Conservation (phyloP, 768 basidiomycete genomes). For the Russula lepida region DNA sequence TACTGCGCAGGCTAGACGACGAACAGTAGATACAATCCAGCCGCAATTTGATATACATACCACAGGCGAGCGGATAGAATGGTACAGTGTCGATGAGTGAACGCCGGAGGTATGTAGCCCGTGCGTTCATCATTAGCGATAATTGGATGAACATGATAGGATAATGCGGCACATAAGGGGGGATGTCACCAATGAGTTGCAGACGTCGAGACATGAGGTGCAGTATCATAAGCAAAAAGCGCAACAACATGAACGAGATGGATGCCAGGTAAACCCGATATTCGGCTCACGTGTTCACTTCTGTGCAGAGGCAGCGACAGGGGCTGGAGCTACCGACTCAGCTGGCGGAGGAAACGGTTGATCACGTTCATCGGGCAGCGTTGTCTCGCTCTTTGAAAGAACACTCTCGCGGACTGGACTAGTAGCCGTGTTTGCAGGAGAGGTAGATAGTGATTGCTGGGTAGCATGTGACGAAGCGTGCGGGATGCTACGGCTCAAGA, state of each 20-base stretch:
- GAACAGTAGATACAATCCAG: constrained; percentile 15
- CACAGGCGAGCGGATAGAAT: constrained; percentile 12
- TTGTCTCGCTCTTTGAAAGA: constrained; percentile 11
- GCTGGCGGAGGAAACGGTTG: constrained; percentile 2
- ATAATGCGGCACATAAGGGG: constrained; percentile 8
- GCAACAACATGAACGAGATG: neutral
- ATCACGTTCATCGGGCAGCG: constrained; percentile 3
- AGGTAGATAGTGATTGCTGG: constrained; percentile 30
- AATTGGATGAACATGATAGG: neutral
- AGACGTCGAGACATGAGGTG: constrained; percentile 13
- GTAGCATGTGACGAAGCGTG: constrained; percentile 63
- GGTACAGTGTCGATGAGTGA: constrained; percentile 7
- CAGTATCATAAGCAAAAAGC: constrained; percentile 14
- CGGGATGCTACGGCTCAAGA: constrained; percentile 56
- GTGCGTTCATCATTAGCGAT: constrained; percentile 6
- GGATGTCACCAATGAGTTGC: constrained; percentile 10
- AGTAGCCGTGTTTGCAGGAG: constrained; percentile 15
- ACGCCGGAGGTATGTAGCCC: neutral
- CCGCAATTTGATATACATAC: constrained; percentile 11
- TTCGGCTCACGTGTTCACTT: constrained; percentile 11
- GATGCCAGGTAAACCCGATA: neutral
- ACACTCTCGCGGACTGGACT: constrained; percentile 21
- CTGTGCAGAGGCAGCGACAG: constrained; percentile 6
- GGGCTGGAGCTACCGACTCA: constrained; percentile 2
- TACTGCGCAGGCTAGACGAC: constrained; percentile 4